Evolutionary conservation across 495 filamentous ascomycete species (phyloP).

Genomic region (Penicillium turbatum): DNA sequence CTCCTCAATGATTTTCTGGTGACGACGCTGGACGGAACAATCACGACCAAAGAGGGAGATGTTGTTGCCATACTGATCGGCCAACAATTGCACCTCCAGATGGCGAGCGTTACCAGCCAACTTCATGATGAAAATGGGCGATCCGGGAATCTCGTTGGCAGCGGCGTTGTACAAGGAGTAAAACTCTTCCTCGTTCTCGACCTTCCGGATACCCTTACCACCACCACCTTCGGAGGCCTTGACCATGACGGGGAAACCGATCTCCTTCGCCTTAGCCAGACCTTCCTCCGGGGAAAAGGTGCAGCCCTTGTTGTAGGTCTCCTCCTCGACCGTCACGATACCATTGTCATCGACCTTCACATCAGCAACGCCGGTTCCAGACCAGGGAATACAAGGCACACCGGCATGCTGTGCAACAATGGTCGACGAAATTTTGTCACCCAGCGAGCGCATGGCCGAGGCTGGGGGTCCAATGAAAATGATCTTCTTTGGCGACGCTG

Average conservation of each 20-base stretch:
- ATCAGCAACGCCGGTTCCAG: conserved; percentile 81
- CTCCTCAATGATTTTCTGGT: conserved; percentile 99
- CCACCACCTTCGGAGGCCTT: conserved; percentile 99
- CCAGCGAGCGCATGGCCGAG: conserved; percentile 96
- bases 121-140: conserved; percentile 99
- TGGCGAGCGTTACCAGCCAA: conserved; percentile 93
- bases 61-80: conserved; percentile 99
- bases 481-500: conserved; percentile 94
- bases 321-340: conserved; percentile 86
- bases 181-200: conserved; percentile 81
- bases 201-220: conserved; percentile 99
- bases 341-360: conserved; percentile 75
- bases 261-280: conserved; percentile 77
- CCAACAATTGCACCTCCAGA: conserved; percentile 94
- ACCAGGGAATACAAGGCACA: conserved; percentile 99
- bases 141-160: conserved; percentile 96
- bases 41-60: conserved; percentile 98
- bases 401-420: conserved; percentile 97
- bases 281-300: conserved; percentile 84
- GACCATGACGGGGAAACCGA: conserved; percentile 98
- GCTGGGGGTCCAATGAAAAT: conserved; percentile 98
- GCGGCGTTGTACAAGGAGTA: conserved; percentile 84
- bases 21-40: conserved; percentile 96
- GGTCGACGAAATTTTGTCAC: conserved; percentile 99
- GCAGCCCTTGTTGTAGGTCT: conserved; percentile 87